Evolutionary conservation across 2,329 filamentous ascomycete species (phyloP).

Genomic region (Colletotrichum coccodes): DNA sequence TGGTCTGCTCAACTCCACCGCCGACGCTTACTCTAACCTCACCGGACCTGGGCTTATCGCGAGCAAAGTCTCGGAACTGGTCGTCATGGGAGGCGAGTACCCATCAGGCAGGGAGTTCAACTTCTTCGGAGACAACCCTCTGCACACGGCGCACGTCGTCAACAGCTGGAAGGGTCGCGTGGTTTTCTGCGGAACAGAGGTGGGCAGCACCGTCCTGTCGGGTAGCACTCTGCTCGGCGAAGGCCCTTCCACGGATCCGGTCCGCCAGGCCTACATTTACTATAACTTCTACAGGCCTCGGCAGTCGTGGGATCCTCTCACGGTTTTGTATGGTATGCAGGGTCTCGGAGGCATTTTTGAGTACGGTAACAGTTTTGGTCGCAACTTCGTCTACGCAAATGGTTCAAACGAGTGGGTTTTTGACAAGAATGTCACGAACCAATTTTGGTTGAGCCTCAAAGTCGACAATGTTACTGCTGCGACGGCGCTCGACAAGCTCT

Average conservation of each 20-base stretch:
- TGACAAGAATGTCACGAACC: conserved; percentile 46
- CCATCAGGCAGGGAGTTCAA: conserved; percentile 60
- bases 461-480: conserved; percentile 42
- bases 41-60: conserved; percentile 52
- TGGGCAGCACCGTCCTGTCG: conserved; percentile 52
- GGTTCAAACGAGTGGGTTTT: conserved; percentile 56
- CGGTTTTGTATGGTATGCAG: conserved; percentile 50
- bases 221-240: conserved; percentile 47
- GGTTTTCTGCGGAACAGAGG: conserved; percentile 55
- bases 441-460: conserved; percentile 51
- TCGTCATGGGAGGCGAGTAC: conserved; percentile 63
- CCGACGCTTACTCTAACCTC: conserved; percentile 51
- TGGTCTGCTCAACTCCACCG: conserved; percentile 53
- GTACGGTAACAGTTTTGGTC: conserved; percentile 49
- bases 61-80: conserved; percentile 57
- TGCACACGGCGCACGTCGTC: conserved; percentile 53
- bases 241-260: conserved; percentile 45
- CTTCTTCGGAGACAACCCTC: conserved; percentile 54
- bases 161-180: conserved; percentile 53
- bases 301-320: conserved; percentile 54
- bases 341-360: conserved; percentile 48
- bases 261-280: conserved; percentile 50
- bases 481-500: conserved; percentile 41
- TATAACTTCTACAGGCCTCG: conserved; percentile 48
- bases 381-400: conserved; percentile 50